A percentile compares a stretch with the other conserved stretches of the same genome.
Evolutionary conservation across 2,329 filamentous ascomycete species (phyloP).

Genomic region (Alternaria gansuensis): DNA sequence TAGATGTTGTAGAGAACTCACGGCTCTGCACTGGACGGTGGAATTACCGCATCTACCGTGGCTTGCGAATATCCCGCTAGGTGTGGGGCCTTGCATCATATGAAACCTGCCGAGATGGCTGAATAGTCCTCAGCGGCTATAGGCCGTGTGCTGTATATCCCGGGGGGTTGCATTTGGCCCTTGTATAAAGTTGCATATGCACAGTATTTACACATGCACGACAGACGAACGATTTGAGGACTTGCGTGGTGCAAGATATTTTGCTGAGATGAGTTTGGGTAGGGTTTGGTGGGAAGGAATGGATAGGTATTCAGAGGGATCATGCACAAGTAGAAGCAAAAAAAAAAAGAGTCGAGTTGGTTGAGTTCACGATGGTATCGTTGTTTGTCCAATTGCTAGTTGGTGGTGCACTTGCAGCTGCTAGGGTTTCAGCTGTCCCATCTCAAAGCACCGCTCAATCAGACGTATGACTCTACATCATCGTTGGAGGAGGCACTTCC

Average conservation of each 20-base stretch:
- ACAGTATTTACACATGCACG: background rate
- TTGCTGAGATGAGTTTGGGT: background rate
- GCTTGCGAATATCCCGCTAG: background rate
- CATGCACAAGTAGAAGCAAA: background rate
- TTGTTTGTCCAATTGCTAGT: background rate
- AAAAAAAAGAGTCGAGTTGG: background rate
- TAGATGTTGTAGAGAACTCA: background rate
- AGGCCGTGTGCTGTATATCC: background rate
- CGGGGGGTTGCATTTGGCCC: background rate
- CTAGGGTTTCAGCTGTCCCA: background rate
- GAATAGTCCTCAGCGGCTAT: background rate
- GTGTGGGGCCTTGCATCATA: background rate
- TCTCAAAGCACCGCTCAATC: slow-evolving; percentile 1
- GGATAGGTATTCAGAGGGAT: background rate
- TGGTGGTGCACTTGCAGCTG: background rate
- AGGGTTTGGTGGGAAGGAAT: background rate
- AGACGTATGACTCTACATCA: slow-evolving; percentile 35
- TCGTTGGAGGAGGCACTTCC: slow-evolving; percentile 34
- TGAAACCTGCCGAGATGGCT: background rate
- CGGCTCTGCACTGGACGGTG: background rate
- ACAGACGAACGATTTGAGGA: background rate
- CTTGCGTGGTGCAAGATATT: background rate
- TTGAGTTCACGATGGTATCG: background rate
- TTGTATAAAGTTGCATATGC: no score
- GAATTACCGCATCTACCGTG: background rate